A percentile compares a stretch with the other conserved stretches of the same genome.
phyloP scores from a whole-genome alignment of 1,284 basidiomycete species.

The Heterobasidion occidentale region DNA sequence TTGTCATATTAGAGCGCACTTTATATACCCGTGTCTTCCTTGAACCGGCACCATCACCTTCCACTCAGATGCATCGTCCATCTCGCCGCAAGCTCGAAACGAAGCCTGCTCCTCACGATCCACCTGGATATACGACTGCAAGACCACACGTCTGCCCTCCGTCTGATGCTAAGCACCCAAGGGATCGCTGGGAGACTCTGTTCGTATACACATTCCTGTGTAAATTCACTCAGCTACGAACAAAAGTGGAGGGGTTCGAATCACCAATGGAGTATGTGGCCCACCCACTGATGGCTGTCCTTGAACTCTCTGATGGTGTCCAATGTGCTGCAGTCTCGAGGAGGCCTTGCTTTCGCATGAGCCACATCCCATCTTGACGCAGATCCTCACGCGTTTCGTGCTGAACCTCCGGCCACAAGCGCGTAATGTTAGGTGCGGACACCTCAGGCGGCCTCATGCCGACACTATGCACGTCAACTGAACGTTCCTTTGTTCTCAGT shows the following conservation, averaged over 20 bases:
- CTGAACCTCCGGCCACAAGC: constrained; percentile 73
- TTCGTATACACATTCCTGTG: constrained; percentile 78
- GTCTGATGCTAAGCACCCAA: constrained; percentile 62
- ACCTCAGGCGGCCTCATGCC: constrained; percentile 16
- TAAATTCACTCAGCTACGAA: constrained; percentile 67
- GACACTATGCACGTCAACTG: constrained; percentile 21
- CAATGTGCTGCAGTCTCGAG: constrained; percentile 48
- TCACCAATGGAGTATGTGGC: constrained; percentile 69
- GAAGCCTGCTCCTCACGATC: constrained; percentile 17
- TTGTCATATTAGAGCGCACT: constrained; percentile 8
- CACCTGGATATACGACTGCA: constrained; percentile 17
- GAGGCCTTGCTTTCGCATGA: constrained; percentile 62
- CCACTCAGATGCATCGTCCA: constrained; percentile 19
- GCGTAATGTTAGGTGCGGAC: constrained; percentile 74
- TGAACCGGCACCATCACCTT: constrained; percentile 7
- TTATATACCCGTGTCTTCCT: constrained; percentile 12
- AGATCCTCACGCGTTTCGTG: constrained; percentile 66
- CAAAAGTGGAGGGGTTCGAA: constrained; percentile 69
- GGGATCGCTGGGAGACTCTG: constrained; percentile 76
- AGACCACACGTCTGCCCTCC: constrained; percentile 70
- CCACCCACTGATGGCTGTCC: constrained; percentile 2
- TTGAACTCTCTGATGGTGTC: constrained; percentile 8
- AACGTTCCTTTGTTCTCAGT: constrained; percentile 36
- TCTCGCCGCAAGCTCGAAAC: constrained; percentile 19
- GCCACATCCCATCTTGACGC: constrained; percentile 61